Evolutionary conservation across 2,329 filamentous ascomycete genomes (phyloP).

Genomic region (Colletotrichum gigasporum): DNA sequence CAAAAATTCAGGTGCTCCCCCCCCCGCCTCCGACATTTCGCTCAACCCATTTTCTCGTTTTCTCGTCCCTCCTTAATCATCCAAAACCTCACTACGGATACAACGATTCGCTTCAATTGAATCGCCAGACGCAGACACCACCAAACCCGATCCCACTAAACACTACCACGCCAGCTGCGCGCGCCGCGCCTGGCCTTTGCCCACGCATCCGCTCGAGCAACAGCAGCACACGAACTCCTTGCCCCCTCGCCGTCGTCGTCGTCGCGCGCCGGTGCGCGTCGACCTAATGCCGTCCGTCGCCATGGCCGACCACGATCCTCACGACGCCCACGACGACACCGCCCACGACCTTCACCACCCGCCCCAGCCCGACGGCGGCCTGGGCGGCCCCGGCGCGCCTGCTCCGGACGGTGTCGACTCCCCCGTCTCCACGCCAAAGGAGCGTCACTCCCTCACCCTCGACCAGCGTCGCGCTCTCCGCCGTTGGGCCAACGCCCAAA

Average conservation of each 20-base stretch:
- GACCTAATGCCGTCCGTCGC: constrained; percentile 4
- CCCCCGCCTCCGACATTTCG: constrained; percentile 19
- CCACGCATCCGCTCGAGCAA: background rate
- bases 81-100: constrained; percentile 31
- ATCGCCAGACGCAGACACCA: constrained; percentile 7
- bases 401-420: constrained; percentile 14
- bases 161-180: background rate
- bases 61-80: constrained; percentile 32
- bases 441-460: constrained; percentile 69
- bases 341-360: constrained; percentile 29
- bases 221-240: background rate
- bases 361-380: constrained; percentile 20
- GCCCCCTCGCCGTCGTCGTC: background rate
- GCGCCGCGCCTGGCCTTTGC: constrained; percentile 1
- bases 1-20: background rate
- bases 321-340: constrained; percentile 23
- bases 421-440: constrained; percentile 41
- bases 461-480: constrained; percentile 70
- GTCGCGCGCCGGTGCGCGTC: background rate
- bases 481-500: constrained; percentile 67
- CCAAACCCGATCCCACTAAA: constrained; percentile 9
- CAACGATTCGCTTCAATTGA: constrained; percentile 34
- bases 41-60: constrained; percentile 2
- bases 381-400: constrained; percentile 4
- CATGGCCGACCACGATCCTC: constrained; percentile 31